Evolutionary conservation across 2,329 filamentous ascomycete genomes (phyloP).

Genomic region (Drechmeria coniospora): DNA sequence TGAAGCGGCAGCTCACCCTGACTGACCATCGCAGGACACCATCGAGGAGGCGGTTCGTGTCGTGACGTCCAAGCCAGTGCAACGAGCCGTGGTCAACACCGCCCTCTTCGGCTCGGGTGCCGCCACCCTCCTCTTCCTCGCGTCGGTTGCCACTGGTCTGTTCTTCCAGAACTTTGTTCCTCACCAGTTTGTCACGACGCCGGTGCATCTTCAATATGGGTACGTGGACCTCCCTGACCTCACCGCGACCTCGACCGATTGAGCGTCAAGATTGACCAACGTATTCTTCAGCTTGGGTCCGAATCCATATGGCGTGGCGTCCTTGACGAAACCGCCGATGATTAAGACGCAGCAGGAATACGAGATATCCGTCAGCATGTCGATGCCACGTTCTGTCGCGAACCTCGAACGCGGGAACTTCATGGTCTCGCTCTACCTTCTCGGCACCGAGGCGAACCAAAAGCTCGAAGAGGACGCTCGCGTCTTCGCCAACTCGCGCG

Average conservation of each 20-base stretch:
- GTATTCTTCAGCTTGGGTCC: constrained; percentile 22
- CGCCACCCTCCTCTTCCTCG: constrained; percentile 28
- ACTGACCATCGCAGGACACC: constrained; percentile 18
- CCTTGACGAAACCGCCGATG: constrained; percentile 34
- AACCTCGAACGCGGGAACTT: constrained; percentile 80
- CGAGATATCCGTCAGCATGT: constrained; percentile 62
- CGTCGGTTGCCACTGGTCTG: constrained; percentile 31
- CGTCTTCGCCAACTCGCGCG: constrained; percentile 14
- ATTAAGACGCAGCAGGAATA: constrained; percentile 65
- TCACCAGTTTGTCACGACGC: constrained; percentile 34
- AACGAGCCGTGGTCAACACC: constrained; percentile 31
- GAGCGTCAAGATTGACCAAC: background rate
- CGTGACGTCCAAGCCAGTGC: constrained; percentile 34
- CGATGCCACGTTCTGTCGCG: constrained; percentile 59
- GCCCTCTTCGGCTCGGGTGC: constrained; percentile 28
- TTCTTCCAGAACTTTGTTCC: constrained; percentile 44
- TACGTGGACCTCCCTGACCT: constrained; percentile 17
- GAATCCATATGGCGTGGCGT: constrained; percentile 37
- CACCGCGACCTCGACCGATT: too few species aligned
- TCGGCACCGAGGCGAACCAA: constrained; percentile 25
- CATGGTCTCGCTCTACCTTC: constrained; percentile 71
- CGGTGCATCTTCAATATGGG: constrained; percentile 45
- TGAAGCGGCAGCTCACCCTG: too few species aligned
- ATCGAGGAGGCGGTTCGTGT: constrained; percentile 20
- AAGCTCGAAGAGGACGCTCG: constrained; percentile 12